phyloP scores from a whole-genome alignment of 108 stramenopile genomes.

The Nitzschia sp. region DNA sequence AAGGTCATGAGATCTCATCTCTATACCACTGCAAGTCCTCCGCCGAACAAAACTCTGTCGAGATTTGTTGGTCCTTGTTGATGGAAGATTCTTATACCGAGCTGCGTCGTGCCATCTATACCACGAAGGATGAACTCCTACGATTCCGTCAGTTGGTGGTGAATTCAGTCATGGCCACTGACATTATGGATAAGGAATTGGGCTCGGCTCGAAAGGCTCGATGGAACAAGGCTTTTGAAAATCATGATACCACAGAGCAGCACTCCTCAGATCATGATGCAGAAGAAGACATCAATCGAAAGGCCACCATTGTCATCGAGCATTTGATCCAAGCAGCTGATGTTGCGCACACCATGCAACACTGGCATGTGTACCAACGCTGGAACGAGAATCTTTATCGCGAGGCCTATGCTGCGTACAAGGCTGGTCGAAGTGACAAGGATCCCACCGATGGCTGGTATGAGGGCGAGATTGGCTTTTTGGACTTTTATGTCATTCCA shows the following conservation, averaged over 20 bases:
- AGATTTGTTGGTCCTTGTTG: slow-evolving; percentile 13
- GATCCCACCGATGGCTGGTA: slow-evolving; percentile 15
- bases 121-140: neutral
- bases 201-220: slow-evolving; percentile 8
- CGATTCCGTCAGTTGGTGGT: slow-evolving; percentile 19
- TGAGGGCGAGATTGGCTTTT: slow-evolving; percentile 12
- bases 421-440: neutral
- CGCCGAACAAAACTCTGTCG: slow-evolving; percentile 20
- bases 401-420: slow-evolving; percentile 25
- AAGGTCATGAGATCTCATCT: neutral
- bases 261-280: too few species aligned
- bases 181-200: slow-evolving; percentile 12
- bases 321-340: slow-evolving; percentile 47
- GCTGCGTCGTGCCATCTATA: slow-evolving; percentile 3
- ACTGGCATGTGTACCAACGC: slow-evolving; percentile 43
- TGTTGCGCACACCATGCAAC: slow-evolving; percentile 47
- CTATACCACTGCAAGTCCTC: slow-evolving; percentile 1
- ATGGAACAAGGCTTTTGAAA: slow-evolving; percentile 24
- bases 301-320: slow-evolving; percentile 35
- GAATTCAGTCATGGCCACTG: slow-evolving; percentile 20
- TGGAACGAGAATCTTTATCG: slow-evolving; percentile 51
- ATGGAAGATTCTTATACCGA: slow-evolving; percentile 1
- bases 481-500: slow-evolving; percentile 19
- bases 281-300: slow-evolving; percentile 9
- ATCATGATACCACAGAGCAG: neutral